Evolutionary conservation across 2,329 filamentous ascomycete genomes (phyloP), one percentile per base, ranked within the genome.

Genomic region (Chaetomiaceae sp.): DNA sequence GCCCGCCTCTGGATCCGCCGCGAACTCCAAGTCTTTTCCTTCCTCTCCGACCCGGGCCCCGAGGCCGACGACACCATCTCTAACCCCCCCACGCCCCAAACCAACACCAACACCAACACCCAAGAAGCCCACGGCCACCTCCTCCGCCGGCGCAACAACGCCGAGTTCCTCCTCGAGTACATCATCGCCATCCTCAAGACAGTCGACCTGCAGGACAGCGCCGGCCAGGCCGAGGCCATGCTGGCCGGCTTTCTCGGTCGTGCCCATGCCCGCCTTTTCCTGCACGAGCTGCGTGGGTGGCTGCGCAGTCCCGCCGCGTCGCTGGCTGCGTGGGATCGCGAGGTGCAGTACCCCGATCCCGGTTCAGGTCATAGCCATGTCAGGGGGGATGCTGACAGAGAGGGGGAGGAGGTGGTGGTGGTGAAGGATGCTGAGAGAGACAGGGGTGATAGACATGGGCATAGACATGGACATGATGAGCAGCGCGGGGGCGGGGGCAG

Each of bases 91-190:
- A 64, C 30, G 7, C 30, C 10, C 2, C 30, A 31, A 53, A 27
- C 62, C 64, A 34, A 48, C 19, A 37, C 12, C 16, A 13, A 6
- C 34, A 27, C 14, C 35, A 35, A 7, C 13, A 25, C 19, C 10
- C 25, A n/a, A n/a, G n/a, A n/a, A n/a, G n/a, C 42, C 21, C 23
- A 40, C 14, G 12, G 31, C n/a, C 45, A 31, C 1, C 35, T 41
- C n/a, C 51, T 47, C 70, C 77, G 33, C 70, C 80, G 35, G 77
- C 77, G 5, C 33, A 84, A 80, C 58, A 92, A 91, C 61, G 81
- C 86, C 7, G 90, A 95, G 62, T 95, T 91, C 55, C 68, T 96
- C 10, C 76, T 96, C 9, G 88, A 95, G 62, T 96, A 95, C 65
- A 81, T 95, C 47, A 70, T 96, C 35, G 86, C 86, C 9, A 86